Conservation (phyloP, 805 yeast genomes). For the Barnettozyma botsteinii region DNA sequence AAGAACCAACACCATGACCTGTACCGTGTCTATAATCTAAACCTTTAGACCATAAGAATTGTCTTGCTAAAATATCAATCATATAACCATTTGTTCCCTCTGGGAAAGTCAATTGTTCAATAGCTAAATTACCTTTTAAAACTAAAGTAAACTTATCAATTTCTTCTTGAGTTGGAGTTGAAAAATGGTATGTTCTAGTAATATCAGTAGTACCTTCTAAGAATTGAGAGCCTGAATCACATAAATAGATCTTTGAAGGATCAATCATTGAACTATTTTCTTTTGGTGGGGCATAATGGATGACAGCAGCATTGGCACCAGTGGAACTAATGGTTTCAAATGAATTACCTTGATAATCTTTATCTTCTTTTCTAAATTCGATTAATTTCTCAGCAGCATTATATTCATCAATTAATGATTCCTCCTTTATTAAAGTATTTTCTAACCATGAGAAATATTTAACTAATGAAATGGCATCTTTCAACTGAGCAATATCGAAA, state of each 20-base stretch:
- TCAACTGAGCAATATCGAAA: constrained; percentile 68
- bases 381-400: constrained; percentile 58
- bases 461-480: constrained; percentile 75
- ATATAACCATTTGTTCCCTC: constrained; percentile 67
- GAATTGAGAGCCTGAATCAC: constrained; percentile 91
- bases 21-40: constrained; percentile 91
- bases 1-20: constrained; percentile 96
- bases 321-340: constrained; percentile 74
- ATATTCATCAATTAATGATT: constrained; percentile 51
- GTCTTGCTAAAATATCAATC: constrained; percentile 80
- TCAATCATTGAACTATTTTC: constrained; percentile 56
- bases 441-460: constrained; percentile 83
- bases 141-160: constrained; percentile 73
- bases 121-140: constrained; percentile 83
- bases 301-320: constrained; percentile 70
- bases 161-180: constrained; percentile 50
- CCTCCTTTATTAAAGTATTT: constrained; percentile 38
- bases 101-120: constrained; percentile 77
- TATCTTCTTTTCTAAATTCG: constrained; percentile 46
- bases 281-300: constrained; percentile 67
- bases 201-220: constrained; percentile 95
- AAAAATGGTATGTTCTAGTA: constrained; percentile 78
- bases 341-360: constrained; percentile 60
- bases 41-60: constrained; percentile 75
- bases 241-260: constrained; percentile 60